A percentile compares a stretch with the other conserved stretches of the same genome.
Evolutionary conservation across 2,329 filamentous ascomycete genomes (phyloP).

Genomic region (Venturia pyrina): DNA sequence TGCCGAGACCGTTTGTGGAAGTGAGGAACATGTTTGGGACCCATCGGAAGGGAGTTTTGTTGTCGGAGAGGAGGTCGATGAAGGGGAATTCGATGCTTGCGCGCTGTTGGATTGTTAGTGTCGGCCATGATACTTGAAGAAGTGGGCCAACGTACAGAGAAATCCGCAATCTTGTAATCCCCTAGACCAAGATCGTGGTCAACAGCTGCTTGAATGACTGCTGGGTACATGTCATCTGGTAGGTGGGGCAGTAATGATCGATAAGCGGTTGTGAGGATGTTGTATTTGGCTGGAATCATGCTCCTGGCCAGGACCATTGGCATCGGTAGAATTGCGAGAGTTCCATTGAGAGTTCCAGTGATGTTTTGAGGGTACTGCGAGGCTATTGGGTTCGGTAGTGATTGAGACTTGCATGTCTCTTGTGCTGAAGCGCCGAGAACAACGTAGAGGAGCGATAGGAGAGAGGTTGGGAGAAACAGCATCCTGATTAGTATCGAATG

Average conservation of each 20-base stretch:
- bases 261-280: constrained; percentile 42
- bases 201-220: constrained; percentile 39
- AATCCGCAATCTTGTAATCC: constrained; percentile 36
- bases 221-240: constrained; percentile 43
- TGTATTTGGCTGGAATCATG: constrained; percentile 39
- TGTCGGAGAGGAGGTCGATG: constrained; percentile 42
- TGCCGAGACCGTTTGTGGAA: constrained; percentile 31
- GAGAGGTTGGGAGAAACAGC: constrained; percentile 3
- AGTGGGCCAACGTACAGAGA: constrained; percentile 31
- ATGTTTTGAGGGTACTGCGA: constrained; percentile 36
- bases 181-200: constrained; percentile 42
- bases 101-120: constrained; percentile 28
- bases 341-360: constrained; percentile 46
- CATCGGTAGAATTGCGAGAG: constrained; percentile 43
- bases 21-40: constrained; percentile 39
- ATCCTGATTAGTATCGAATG: background rate
- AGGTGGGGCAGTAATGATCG: constrained; percentile 38
- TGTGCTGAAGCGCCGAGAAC: constrained; percentile 1
- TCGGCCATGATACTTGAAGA: constrained; percentile 13
- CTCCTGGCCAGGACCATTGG: constrained; percentile 35
- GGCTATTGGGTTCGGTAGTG: constrained; percentile 40
- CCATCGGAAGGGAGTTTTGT: constrained; percentile 43
- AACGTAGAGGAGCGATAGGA: constrained; percentile 1
- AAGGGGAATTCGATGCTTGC: constrained; percentile 47
- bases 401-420: constrained; percentile 19